A percentile compares a stretch with the other conserved stretches of the same genome.
These are phyloP conservation scores for Podila epigama DNA, from an alignment of 192 early-diverging fungal genomes.

Conservation along the genomic window DNA sequence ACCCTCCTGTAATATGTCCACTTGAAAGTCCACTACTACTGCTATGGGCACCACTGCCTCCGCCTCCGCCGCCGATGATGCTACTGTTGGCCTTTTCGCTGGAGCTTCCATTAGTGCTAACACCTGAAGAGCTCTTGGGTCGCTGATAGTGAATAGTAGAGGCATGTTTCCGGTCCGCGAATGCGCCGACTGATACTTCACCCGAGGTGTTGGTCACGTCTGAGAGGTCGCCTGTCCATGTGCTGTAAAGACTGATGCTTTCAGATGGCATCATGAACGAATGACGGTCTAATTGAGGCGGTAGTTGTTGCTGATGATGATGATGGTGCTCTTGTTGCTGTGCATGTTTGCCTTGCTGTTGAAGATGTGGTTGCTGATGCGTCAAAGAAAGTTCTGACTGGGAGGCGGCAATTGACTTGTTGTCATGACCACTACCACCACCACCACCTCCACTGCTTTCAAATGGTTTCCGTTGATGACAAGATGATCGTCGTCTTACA, in stretches of 20 bases:
- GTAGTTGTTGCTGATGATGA: neutral
- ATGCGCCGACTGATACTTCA: slow-evolving; percentile 40
- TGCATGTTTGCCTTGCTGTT: no score
- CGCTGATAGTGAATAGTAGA: neutral
- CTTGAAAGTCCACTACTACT: neutral
- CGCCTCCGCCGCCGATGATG: no score
- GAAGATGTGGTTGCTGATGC: neutral
- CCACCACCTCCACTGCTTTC: no score
- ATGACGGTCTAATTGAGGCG: slow-evolving; percentile 17
- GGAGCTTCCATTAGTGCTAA: neutral
- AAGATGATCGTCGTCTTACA: slow-evolving; percentile 9
- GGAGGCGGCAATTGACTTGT: neutral
- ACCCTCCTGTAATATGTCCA: no score
- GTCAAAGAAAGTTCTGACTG: neutral
- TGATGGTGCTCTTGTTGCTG: no score
- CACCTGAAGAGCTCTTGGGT: slow-evolving; percentile 5
- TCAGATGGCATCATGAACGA: slow-evolving; percentile 48
- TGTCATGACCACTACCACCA: no score
- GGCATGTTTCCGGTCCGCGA: slow-evolving; percentile 26
- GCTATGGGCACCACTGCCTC: neutral
- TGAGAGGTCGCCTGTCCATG: slow-evolving; percentile 43
- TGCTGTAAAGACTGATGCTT: slow-evolving; percentile 16
- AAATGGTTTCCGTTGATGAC: neutral
- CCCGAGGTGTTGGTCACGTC: slow-evolving; percentile 47
- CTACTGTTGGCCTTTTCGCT: no score